Base-by-base conservation (phyloP, 2,329 filamentous ascomycete genomes). In the Clathrospora elynae region DNA sequence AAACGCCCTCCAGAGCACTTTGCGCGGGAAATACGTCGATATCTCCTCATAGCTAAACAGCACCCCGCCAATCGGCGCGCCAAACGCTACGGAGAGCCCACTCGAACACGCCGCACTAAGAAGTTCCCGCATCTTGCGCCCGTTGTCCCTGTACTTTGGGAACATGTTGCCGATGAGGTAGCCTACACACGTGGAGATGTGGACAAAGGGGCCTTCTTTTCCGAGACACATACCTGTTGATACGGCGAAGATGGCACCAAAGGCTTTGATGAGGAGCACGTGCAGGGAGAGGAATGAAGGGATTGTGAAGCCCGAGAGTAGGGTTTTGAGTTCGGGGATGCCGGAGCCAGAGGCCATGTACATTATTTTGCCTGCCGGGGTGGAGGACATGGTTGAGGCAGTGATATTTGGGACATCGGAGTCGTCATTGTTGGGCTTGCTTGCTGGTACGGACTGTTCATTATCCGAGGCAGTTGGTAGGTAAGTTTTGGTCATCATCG, bases 291-390 rank as follows among this genome's bases (percentile, higher is more conserved):
- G 71, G 47, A 82, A 81, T 31, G 78, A 71, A 1, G 79, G 79
- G 30, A 83, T 82, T 10, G 78, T 77, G 59, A 83, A 83, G n/a
- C 80, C 80, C 3, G 77, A 80, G 2, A 83, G 64, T 25, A 83
- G 79, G 2, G 79, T 82, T 61, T 83, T 83, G 68, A 83, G 82
- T 62, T 83, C 80, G 0, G 81, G 81, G 22, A 84, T 83, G 0
- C 81, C 81, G 45, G 73, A 77, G 5, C 81, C 80, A 22, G 78
- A 76, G 3, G 79, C 78, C 76, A 82, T 79, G 55, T 81, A 83
- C 71, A 82, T 81, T 3, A 64, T 70, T 59, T 82, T 83, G 0
- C 74, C 76, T 16, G 53, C 49, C 13, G 6, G 63, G 32, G 5
- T 52, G 40, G 18, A 52, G 40, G 30, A n/a, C n/a, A n/a, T 54